phyloP scores from a whole-genome alignment of 2,329 filamentous ascomycete species.

The Phialemoniopsis sp. region DNA sequence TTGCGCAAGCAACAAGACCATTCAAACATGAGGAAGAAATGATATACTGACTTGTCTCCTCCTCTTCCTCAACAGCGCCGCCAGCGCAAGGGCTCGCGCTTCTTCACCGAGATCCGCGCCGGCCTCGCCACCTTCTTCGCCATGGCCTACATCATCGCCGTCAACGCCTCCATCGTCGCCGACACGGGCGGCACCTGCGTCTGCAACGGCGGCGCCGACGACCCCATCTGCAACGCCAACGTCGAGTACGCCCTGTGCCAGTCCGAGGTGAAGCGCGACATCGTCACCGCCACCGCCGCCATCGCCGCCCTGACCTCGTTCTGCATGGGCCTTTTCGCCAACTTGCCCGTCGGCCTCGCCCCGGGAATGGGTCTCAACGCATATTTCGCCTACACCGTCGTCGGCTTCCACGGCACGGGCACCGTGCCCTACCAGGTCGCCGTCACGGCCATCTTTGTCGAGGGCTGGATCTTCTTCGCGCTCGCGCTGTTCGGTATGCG shows the following conservation, averaged over 20 bases:
- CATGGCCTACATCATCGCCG: conserved; percentile 51
- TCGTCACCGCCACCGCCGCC: conserved; percentile 81
- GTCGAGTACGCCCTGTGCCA: conserved; percentile 60
- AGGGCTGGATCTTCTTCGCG: conserved; percentile 80
- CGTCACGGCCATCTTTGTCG: conserved; percentile 82
- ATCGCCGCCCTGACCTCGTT: conserved; percentile 78
- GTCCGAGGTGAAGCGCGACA: conserved; percentile 64
- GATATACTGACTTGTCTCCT: too few relatives aligned
- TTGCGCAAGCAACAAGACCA: too few relatives aligned
- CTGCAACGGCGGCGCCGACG: conserved; percentile 50
- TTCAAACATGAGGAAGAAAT: too few relatives aligned
- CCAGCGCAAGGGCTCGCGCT: conserved; percentile 67
- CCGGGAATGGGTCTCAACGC: conserved; percentile 82
- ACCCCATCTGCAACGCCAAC: conserved; percentile 50
- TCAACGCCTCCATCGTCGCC: conserved; percentile 50
- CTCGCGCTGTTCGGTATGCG: conserved; percentile 77
- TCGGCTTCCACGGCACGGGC: conserved; percentile 72
- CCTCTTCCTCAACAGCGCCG: conserved; percentile 44
- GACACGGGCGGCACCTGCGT: conserved; percentile 73
- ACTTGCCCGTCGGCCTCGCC: conserved; percentile 69
- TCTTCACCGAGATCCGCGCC: conserved; percentile 80
- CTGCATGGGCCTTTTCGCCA: conserved; percentile 78
- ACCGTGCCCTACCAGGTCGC: conserved; percentile 71
- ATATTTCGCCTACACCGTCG: conserved; percentile 80
- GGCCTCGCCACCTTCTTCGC: conserved; percentile 78